These are phyloP conservation scores for Barnettozyma wickerhamii DNA, from an alignment of 805 yeast species.

Conservation along the genomic window DNA sequence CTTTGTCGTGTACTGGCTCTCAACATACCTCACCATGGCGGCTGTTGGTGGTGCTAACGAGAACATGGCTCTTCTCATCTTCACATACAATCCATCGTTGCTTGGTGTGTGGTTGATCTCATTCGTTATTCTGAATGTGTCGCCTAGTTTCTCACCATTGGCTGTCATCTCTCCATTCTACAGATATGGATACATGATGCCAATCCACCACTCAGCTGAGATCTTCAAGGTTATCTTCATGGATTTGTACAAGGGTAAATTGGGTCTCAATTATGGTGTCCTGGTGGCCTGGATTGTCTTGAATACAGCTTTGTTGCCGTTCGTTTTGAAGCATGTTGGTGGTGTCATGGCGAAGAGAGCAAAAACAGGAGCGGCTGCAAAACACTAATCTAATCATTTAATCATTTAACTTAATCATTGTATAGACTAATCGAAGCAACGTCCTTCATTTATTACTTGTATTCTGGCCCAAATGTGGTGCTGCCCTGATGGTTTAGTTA, in stretches of 20 bases:
- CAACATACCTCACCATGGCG: constrained; percentile 61
- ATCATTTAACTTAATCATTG: no score
- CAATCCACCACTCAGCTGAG: constrained; percentile 63
- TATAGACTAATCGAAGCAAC: no score
- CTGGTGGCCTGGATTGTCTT: constrained; percentile 57
- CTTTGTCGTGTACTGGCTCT: constrained; percentile 71
- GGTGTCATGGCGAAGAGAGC: constrained; percentile 30
- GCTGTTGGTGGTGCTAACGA: constrained; percentile 79
- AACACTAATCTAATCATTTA: no score
- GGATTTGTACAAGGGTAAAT: constrained; percentile 47
- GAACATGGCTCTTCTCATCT: constrained; percentile 48
- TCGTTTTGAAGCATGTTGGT: constrained; percentile 40
- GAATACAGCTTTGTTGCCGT: constrained; percentile 39
- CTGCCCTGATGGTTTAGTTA: no score
- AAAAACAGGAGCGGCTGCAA: constrained; percentile 7
- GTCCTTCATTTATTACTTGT: no score
- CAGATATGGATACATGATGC: constrained; percentile 64
- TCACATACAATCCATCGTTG: constrained; percentile 55
- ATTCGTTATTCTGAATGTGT: constrained; percentile 65
- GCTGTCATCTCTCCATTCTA: constrained; percentile 54
- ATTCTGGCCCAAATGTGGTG: no score
- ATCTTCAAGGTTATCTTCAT: constrained; percentile 56
- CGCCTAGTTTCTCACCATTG: constrained; percentile 66
- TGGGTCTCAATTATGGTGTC: constrained; percentile 61
- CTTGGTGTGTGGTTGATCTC: constrained; percentile 68